Conservation (phyloP, 208 protist species). For the Acanthamoeba pearcei region DNA sequence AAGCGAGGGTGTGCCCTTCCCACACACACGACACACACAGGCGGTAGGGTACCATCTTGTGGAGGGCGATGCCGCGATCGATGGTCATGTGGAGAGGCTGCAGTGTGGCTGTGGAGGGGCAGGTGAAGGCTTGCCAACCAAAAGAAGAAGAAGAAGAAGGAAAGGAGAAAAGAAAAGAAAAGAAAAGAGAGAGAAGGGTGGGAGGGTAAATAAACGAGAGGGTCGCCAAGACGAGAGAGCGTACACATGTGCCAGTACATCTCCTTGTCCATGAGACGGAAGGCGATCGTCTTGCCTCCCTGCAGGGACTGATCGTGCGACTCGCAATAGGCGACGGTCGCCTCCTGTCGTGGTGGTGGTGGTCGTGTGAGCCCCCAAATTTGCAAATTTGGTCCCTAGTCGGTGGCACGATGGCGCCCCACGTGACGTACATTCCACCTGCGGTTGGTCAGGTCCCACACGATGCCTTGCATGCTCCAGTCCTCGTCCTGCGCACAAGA, state of each 20-base stretch:
- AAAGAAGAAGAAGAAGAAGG: background rate
- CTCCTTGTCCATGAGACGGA: conserved; percentile 96
- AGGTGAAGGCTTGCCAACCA: background rate
- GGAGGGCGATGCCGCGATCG: conserved; percentile 90
- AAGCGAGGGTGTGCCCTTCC: too few species aligned
- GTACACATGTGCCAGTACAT: conserved; percentile 86
- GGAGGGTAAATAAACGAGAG: background rate
- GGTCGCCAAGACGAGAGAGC: background rate
- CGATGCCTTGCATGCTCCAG: conserved; percentile 91
- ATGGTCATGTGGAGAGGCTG: conserved; percentile 80
- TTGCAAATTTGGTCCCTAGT: too few species aligned
- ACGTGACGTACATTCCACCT: conserved; percentile 36
- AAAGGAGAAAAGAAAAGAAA: background rate
- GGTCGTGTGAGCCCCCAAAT: too few species aligned
- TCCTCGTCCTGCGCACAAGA: conserved; percentile 85
- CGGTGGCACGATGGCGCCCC: too few species aligned
- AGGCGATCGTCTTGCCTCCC: conserved; percentile 95
- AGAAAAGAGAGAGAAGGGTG: background rate
- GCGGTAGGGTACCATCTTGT: conserved; percentile 89
- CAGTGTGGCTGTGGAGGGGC: conserved; percentile 87
- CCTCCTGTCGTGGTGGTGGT: conserved; percentile 82
- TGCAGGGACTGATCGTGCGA: conserved; percentile 95
- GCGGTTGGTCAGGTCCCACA: conserved; percentile 89
- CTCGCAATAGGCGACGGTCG: conserved; percentile 92
- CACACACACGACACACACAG: background rate